Conservation (phyloP, 768 basidiomycete genomes). For the Baorangia bicolor region DNA sequence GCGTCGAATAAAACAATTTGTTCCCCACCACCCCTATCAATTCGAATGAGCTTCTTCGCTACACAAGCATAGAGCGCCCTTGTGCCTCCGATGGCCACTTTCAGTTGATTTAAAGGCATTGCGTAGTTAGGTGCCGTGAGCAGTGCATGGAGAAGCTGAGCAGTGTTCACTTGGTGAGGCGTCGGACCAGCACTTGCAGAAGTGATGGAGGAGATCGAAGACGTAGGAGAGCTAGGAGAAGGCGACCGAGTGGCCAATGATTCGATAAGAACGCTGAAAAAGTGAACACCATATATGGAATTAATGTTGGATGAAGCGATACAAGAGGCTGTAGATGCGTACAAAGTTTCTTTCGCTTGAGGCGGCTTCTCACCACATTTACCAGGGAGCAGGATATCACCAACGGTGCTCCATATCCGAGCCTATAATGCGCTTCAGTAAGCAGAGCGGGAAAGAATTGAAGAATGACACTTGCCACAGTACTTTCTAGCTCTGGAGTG, state of each 20-base stretch:
- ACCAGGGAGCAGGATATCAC: slow-evolving; percentile 63
- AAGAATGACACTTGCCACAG: slow-evolving; percentile 46
- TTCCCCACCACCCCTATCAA: slow-evolving; percentile 72
- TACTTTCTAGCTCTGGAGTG: slow-evolving; percentile 63
- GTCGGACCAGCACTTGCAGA: slow-evolving; percentile 45
- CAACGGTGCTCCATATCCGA: slow-evolving; percentile 67
- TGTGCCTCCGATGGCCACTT: slow-evolving; percentile 57
- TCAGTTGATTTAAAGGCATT: slow-evolving; percentile 61
- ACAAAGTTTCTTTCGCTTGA: slow-evolving; percentile 64
- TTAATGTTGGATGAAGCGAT: not conserved
- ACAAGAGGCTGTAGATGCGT: slow-evolving; percentile 20
- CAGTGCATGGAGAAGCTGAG: slow-evolving; percentile 61
- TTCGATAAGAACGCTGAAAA: slow-evolving; percentile 55
- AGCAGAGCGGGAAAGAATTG: not conserved
- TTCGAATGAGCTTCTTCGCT: slow-evolving; percentile 76
- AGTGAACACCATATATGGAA: not conserved
- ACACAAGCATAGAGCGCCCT: slow-evolving; percentile 74
- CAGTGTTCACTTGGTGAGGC: slow-evolving; percentile 69
- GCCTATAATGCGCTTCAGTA: slow-evolving; percentile 37
- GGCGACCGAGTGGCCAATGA: slow-evolving; percentile 50
- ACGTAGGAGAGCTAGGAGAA: slow-evolving; percentile 54
- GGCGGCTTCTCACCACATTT: slow-evolving; percentile 44
- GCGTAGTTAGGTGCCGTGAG: slow-evolving; percentile 54
- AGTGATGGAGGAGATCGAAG: slow-evolving; percentile 51
- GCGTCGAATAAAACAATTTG: slow-evolving; percentile 74